Percentiles rank a stretch among this genome's conserved stretches.
These are phyloP conservation scores for Coemansia sp. DNA, from an alignment of 192 early-diverging fungal species.

Conservation along the genomic window DNA sequence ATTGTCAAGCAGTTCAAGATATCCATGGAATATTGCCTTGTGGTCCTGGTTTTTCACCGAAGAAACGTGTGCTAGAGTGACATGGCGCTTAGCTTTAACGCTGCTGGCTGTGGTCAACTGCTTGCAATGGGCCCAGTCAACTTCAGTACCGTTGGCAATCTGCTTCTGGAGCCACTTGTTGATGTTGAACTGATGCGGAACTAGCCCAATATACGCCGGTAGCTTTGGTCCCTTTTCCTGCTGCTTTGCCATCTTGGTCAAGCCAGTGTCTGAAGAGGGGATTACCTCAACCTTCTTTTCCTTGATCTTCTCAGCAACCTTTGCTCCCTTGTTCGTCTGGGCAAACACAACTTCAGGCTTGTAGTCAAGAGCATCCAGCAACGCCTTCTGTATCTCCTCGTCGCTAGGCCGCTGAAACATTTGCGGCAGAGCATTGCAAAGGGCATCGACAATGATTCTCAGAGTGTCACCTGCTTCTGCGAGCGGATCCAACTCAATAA, in stretches of 20 bases:
- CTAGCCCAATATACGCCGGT: constrained; percentile 28
- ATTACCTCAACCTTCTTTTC: background rate
- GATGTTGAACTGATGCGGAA: constrained; percentile 17
- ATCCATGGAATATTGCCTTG: constrained; percentile 36
- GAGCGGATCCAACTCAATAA: constrained; percentile 58
- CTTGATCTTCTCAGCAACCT: constrained; percentile 12
- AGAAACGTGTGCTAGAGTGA: constrained; percentile 54
- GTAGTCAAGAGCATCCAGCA: constrained; percentile 49
- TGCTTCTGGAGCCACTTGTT: constrained; percentile 19
- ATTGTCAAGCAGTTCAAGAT: constrained; percentile 18
- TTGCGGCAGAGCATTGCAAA: constrained; percentile 42
- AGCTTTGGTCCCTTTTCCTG: background rate
- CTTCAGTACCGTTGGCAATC: constrained; percentile 7
- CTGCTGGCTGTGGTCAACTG: constrained; percentile 7
- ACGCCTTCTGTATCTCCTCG: constrained; percentile 55
- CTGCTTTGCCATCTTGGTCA: too few relatives aligned
- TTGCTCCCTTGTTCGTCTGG: background rate
- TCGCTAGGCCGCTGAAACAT: constrained; percentile 36
- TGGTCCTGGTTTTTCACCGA: constrained; percentile 14
- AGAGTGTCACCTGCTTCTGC: constrained; percentile 55
- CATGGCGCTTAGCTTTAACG: constrained; percentile 35
- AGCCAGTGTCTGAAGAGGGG: too few relatives aligned
- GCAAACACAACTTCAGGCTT: constrained; percentile 37
- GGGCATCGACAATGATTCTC: constrained; percentile 42
- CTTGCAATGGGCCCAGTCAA: constrained; percentile 19